A percentile compares a stretch with the other conserved stretches of the same genome.
Conservation (phyloP, 139 green algal genomes). For the Chlorella vulgaris region DNA sequence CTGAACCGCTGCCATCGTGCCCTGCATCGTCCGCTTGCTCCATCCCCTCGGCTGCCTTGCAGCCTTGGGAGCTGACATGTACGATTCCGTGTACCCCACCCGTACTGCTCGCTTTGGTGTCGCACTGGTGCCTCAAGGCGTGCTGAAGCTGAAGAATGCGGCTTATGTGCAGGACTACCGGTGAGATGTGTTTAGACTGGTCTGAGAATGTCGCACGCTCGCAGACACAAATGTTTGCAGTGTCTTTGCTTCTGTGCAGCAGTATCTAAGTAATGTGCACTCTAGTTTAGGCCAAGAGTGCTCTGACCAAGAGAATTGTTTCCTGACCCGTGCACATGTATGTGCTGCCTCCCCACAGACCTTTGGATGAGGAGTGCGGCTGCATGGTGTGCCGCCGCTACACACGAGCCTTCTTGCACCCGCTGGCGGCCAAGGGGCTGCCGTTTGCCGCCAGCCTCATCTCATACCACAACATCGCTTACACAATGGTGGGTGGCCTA, state of each 20-base stretch:
- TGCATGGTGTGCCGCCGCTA: constrained; percentile 84
- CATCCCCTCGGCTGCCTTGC: background rate
- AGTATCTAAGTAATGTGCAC: too few relatives aligned
- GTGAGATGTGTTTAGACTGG: constrained; percentile 19
- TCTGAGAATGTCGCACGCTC: too few relatives aligned
- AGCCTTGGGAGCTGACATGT: constrained; percentile 95
- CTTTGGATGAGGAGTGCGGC: constrained; percentile 75
- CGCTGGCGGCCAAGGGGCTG: constrained; percentile 69
- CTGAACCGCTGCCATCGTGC: background rate
- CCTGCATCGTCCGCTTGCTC: background rate
- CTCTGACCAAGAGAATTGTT: too few relatives aligned
- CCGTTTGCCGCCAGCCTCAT: constrained; percentile 77
- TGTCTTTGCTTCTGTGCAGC: too few relatives aligned
- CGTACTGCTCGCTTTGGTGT: constrained; percentile 95
- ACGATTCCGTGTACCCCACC: constrained; percentile 95
- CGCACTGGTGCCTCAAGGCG: constrained; percentile 81
- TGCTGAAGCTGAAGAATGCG: constrained; percentile 83
- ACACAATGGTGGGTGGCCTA: constrained; percentile 70
- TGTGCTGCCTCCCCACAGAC: constrained; percentile 50
- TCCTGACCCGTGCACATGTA: too few relatives aligned
- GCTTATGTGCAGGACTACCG: constrained; percentile 65
- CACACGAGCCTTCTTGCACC: constrained; percentile 85
- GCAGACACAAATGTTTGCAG: too few relatives aligned
- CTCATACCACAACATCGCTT: constrained; percentile 90
- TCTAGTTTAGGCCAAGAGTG: too few relatives aligned